phyloP scores from a whole-genome alignment of 352 stramenopile species.

The Phytophthora quininea region DNA sequence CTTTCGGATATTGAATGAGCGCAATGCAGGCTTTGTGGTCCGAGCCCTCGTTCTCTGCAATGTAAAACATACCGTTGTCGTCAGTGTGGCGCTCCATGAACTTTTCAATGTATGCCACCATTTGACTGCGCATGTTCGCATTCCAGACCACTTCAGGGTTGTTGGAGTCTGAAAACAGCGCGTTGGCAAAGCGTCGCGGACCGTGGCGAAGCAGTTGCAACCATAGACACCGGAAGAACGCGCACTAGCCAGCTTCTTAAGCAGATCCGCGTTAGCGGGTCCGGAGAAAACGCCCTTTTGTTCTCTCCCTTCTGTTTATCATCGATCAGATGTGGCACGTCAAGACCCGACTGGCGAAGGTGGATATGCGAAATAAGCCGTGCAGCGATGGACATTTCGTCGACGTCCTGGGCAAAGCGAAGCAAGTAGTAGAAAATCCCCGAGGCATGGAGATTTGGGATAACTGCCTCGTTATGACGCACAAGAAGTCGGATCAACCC shows the following conservation, averaged over 20 bases:
- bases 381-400: conserved; percentile 84
- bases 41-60: conserved; percentile 65
- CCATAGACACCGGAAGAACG: conserved; percentile 84
- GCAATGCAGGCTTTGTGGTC: conserved; percentile 83
- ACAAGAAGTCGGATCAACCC: conserved; percentile 83
- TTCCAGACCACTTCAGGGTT: conserved; percentile 91
- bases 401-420: conserved; percentile 76
- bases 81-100: conserved; percentile 83
- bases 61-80: conserved; percentile 72
- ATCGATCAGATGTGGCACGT: conserved; percentile 62
- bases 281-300: conserved; percentile 83
- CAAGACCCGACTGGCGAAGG: conserved; percentile 74
- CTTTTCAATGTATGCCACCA: conserved; percentile 87
- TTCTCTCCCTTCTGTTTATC: conserved; percentile 81
- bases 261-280: conserved; percentile 83
- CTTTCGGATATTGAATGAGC: conserved; percentile 81
- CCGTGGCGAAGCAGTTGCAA: conserved; percentile 85
- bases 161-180: conserved; percentile 83
- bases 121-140: conserved; percentile 83
- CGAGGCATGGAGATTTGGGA: conserved; percentile 81
- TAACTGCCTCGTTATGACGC: conserved; percentile 85
- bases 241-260: conserved; percentile 86
- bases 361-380: conserved; percentile 85
- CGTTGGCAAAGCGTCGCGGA: conserved; percentile 71
- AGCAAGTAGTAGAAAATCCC: conserved; percentile 90